Conservation (phyloP, 768 basidiomycete genomes). For the Hygrocybe coccinea region DNA sequence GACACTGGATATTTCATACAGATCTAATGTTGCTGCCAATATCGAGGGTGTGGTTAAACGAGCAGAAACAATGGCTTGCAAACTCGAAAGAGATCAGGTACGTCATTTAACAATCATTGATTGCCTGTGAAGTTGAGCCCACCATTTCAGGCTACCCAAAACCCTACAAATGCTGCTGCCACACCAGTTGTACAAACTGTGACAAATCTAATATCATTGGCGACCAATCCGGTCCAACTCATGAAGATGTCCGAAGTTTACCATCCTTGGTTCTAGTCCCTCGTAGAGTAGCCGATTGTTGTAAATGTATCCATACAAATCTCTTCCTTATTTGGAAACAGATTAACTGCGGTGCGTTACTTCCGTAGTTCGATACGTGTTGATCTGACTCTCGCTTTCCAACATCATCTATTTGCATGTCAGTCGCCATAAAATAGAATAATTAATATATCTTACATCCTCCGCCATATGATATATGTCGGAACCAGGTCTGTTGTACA, state of each 20-base stretch:
- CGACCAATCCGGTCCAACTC: slow-evolving; percentile 81
- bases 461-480: slow-evolving; percentile 89
- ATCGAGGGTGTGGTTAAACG: slow-evolving; percentile 71
- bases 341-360: slow-evolving; percentile 37
- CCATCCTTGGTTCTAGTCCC: slow-evolving; percentile 74
- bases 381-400: slow-evolving; percentile 63
- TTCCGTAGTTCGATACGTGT: slow-evolving; percentile 71
- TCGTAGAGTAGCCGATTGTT: too few species aligned
- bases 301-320: not conserved
- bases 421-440: not conserved
- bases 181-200: slow-evolving; percentile 75
- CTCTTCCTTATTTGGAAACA: not conserved
- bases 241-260: slow-evolving; percentile 83
- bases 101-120: slow-evolving; percentile 9
- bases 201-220: slow-evolving; percentile 74
- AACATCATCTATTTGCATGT: slow-evolving; percentile 61
- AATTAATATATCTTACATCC: slow-evolving; percentile 53
- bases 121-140: not conserved
- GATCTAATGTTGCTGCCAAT: slow-evolving; percentile 48
- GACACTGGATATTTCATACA: slow-evolving; percentile 55
- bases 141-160: slow-evolving; percentile 27
- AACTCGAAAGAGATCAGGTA: slow-evolving; percentile 80
- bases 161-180: slow-evolving; percentile 32
- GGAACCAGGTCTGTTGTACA: slow-evolving; percentile 87
- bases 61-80: slow-evolving; percentile 81